Percentiles rank a stretch among this genome's conserved stretches.
Conservation (phyloP, 2,329 filamentous ascomycete genomes). For the Ceratocystis lukuohia region DNA sequence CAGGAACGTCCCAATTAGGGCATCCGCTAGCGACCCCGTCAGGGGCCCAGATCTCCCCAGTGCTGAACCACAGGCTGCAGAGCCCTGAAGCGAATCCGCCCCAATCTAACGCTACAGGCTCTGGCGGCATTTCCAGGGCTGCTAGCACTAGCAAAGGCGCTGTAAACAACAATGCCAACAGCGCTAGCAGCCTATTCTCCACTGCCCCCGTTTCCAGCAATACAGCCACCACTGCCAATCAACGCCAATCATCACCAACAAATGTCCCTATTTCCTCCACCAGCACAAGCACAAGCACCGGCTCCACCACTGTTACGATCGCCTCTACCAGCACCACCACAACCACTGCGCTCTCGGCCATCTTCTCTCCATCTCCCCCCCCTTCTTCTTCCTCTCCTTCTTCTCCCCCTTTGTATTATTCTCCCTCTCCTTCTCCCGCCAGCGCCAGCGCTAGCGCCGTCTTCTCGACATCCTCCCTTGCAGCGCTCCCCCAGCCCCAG, state of each 20-base stretch:
- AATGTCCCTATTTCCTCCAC: constrained; percentile 1
- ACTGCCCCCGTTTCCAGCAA: neutral
- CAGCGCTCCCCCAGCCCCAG: neutral
- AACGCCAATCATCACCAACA: neutral
- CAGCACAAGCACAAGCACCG: neutral
- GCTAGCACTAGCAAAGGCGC: neutral
- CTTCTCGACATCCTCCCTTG: neutral
- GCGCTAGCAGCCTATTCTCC: neutral
- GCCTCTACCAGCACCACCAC: neutral
- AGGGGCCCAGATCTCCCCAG: neutral
- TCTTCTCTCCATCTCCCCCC: neutral
- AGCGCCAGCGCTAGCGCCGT: constrained; percentile 1
- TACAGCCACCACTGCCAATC: neutral
- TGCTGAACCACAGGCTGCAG: neutral
- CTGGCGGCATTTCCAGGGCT: neutral
- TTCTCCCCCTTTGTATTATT: neutral
- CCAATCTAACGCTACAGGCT: neutral
- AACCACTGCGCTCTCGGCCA: neutral
- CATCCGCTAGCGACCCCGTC: neutral
- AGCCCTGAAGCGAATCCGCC: neutral
- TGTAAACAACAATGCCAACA: neutral
- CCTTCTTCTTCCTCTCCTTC: neutral
- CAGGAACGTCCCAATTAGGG: neutral
- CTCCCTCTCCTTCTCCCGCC: neutral
- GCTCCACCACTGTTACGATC: constrained; percentile 2